Evolutionary conservation across 495 filamentous ascomycete genomes (phyloP).

Genomic region (Niebla homalea): DNA sequence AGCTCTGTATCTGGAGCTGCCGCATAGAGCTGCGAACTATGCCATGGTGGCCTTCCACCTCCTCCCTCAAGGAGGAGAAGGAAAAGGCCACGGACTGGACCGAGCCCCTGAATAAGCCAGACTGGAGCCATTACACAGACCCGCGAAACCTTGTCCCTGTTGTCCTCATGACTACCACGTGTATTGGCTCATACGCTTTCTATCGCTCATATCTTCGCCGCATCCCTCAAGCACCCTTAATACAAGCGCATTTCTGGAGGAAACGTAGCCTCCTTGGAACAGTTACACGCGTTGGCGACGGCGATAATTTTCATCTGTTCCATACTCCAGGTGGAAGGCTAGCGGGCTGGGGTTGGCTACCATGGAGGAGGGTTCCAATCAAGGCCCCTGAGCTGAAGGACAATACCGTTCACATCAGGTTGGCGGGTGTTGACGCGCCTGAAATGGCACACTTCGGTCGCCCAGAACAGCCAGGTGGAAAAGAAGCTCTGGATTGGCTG

Average conservation of each 20-base stretch:
- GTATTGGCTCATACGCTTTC: conserved; percentile 30
- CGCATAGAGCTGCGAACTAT: background rate
- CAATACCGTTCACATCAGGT: conserved; percentile 71
- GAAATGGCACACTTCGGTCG: conserved; percentile 85
- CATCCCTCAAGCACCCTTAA: conserved; percentile 57
- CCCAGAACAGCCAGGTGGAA: conserved; percentile 68
- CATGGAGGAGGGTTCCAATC: conserved; percentile 56
- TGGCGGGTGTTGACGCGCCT: conserved; percentile 88
- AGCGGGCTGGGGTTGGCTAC: conserved; percentile 83
- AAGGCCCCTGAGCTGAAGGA: conserved; percentile 54
- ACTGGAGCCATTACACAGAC: conserved; percentile 57
- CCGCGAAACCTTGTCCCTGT: conserved; percentile 53
- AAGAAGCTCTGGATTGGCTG: conserved; percentile 70
- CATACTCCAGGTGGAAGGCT: conserved; percentile 84
- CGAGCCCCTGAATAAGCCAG: conserved; percentile 36
- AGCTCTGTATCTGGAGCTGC: too few relatives aligned
- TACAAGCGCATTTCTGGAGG: conserved; percentile 50
- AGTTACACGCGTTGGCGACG: conserved; percentile 92
- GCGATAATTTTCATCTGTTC: conserved; percentile 84
- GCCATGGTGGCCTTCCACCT: background rate
- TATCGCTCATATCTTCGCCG: conserved; percentile 70
- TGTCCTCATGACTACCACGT: conserved; percentile 52
- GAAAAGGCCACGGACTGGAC: conserved; percentile 29
- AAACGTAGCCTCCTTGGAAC: conserved; percentile 62
- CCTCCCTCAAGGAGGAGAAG: conserved; percentile 11